phyloP scores from a whole-genome alignment of 1,284 basidiomycete genomes.

The Ceratobasidium theobromae region DNA sequence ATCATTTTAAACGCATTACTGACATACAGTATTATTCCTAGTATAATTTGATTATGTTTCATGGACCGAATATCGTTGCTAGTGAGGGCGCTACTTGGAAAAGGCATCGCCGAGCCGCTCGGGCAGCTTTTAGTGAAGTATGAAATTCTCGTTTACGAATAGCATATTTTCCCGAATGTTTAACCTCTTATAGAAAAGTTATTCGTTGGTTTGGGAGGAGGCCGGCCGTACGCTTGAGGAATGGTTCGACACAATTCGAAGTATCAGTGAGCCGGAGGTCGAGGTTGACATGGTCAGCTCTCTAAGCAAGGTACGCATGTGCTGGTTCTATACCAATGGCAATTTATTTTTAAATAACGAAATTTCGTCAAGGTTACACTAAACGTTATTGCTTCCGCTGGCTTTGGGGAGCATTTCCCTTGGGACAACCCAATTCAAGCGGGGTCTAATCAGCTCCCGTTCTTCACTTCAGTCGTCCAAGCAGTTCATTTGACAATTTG shows the following conservation, averaged over 20 bases:
- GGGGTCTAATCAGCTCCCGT: not conserved
- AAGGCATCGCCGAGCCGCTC: not conserved
- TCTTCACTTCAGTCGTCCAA: not conserved
- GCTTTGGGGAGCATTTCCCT: constrained; percentile 22
- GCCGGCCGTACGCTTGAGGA: not conserved
- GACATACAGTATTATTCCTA: not conserved
- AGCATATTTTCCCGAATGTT: not conserved
- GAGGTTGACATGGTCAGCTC: constrained; percentile 10
- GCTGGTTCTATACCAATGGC: not conserved
- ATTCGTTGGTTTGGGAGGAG: constrained; percentile 1
- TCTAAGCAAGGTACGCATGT: constrained; percentile 3
- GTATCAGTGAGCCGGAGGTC: not conserved
- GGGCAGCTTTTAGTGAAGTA: constrained; percentile 7
- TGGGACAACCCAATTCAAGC: not conserved
- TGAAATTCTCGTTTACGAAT: not conserved
- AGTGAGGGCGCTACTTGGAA: constrained; percentile 14
- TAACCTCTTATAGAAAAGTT: not conserved
- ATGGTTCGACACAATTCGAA: constrained; percentile 1
- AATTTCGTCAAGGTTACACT: not conserved
- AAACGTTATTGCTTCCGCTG: constrained; percentile 12
- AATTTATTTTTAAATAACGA: not conserved
- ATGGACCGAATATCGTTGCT: constrained; percentile 10
- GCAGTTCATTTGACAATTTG: not conserved
- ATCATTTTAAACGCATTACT: not conserved
- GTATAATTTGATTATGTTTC: constrained; percentile 5